Evolutionary conservation across 2,329 filamentous ascomycete genomes (phyloP).

Genomic region (Claviceps monticola): DNA sequence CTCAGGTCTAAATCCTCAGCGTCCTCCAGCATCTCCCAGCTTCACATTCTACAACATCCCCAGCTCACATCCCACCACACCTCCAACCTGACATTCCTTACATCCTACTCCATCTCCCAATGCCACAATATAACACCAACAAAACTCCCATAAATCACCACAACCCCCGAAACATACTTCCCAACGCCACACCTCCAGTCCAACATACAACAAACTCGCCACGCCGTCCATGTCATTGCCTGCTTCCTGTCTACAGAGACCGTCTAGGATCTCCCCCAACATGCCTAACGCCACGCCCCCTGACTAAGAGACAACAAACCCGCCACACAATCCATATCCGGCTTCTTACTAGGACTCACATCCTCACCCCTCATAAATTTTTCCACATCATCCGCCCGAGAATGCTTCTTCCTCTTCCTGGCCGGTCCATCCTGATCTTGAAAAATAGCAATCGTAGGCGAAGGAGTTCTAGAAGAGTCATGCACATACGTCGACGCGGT

Average conservation of each 20-base stretch:
- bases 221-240: slow-evolving; percentile 65
- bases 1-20: no score
- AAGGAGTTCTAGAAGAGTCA: slow-evolving; percentile 13
- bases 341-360: slow-evolving; percentile 55
- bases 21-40: background rate
- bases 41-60: background rate
- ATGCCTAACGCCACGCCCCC: slow-evolving; percentile 62
- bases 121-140: no score
- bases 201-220: slow-evolving; percentile 74
- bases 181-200: slow-evolving; percentile 73
- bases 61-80: background rate
- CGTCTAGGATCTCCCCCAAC: no score
- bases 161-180: background rate
- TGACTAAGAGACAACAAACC: slow-evolving; percentile 81
- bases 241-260: no score
- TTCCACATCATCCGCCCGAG: slow-evolving; percentile 46
- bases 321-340: slow-evolving; percentile 78
- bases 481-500: slow-evolving; percentile 26
- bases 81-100: no score
- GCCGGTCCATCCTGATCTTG: slow-evolving; percentile 27
- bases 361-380: slow-evolving; percentile 57
- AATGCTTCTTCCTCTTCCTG: slow-evolving; percentile 6
- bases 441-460: slow-evolving; percentile 33
- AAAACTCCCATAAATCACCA: no score
- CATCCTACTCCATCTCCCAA: no score